Evolutionary conservation across 306 rosid species (phyloP), one percentile per base, ranked within the genome.

Genomic region (Malus sieversii): DNA sequence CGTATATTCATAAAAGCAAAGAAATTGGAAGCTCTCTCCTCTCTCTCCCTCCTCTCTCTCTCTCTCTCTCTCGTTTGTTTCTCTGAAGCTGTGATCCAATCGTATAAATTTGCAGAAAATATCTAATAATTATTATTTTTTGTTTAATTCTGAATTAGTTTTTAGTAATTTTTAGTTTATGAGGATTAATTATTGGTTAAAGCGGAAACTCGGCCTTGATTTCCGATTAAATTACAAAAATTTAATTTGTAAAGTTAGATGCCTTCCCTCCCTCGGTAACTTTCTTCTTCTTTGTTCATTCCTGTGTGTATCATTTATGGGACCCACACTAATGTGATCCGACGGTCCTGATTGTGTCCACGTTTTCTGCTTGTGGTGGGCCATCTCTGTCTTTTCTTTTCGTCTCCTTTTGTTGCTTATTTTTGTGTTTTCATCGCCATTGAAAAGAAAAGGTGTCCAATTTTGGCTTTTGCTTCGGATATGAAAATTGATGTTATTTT

Each of bases 141-240:
- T 2, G 10, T 38, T 22, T 67, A 42, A 42, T 42, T 42, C 45
- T 42, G 12, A 42, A 42, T 42, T 9, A 22, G 12, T 22, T 30
- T 63, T 30, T 58, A 0, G 27, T 58, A 20, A 22, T 22, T 22
- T 68, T 22, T 7, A 38, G 7, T 20, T 51, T 52, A 27, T 11
- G 64, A 32, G 10, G 25, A 48, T 51, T 45, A 15, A 73, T 73
- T 60, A 53, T 3, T 30, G 77, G 70, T 75, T 68, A 42, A 25
- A 14, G 55, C 86, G 77, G 78, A 76, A 65, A 74, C 84, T 76
- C n/a, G 44, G 88, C 82, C 83, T 62, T n/a, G 52, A 80, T 51
- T 83, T 77, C 70, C 85, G 82, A 77, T 77, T 52, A 38, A 38
- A 7, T 38, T 38, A 6, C 42, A 38, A 12, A 8, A 53, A n/a